These are phyloP conservation scores for Friedmanniomyces simplex DNA, from an alignment of 495 filamentous ascomycete species.

Conservation along the genomic window DNA sequence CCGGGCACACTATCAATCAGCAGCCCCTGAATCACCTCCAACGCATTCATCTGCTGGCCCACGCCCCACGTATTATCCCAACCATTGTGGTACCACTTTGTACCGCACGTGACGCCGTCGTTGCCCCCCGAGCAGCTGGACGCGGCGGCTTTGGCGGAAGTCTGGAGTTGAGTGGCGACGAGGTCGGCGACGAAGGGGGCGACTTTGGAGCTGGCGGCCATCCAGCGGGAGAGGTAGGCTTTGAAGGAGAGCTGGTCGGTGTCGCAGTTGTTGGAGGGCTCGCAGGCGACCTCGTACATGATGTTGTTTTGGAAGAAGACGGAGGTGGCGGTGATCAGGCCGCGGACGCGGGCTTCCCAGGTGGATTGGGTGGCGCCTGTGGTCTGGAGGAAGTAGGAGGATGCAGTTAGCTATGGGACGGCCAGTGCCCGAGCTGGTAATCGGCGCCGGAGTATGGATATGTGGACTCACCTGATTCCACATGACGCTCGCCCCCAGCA, in stretches of 20 bases:
- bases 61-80: slow-evolving; percentile 42
- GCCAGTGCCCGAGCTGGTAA: no score
- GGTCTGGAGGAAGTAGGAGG: slow-evolving; percentile 8
- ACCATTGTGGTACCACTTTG: slow-evolving; percentile 38
- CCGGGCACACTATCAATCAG: slow-evolving; percentile 37
- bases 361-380: slow-evolving; percentile 5
- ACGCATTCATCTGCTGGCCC: slow-evolving; percentile 50
- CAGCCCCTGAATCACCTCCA: slow-evolving; percentile 46
- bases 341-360: slow-evolving; percentile 13
- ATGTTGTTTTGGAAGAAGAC: slow-evolving; percentile 49
- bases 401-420: no score
- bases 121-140: slow-evolving; percentile 45
- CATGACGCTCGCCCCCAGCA: slow-evolving; percentile 67
- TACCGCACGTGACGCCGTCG: slow-evolving; percentile 37
- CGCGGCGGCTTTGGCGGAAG: slow-evolving; percentile 51
- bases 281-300: slow-evolving; percentile 62
- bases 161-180: slow-evolving; percentile 47
- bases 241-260: slow-evolving; percentile 66
- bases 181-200: slow-evolving; percentile 49
- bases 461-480: slow-evolving; percentile 50
- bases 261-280: slow-evolving; percentile 53
- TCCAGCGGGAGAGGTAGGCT: slow-evolving; percentile 60
- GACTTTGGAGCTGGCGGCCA: slow-evolving; percentile 54
- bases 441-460: background rate
- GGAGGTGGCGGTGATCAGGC: slow-evolving; percentile 17